Percentiles rank a stretch among this genome's conserved stretches.
phyloP scores from a whole-genome alignment of 75 land plant genomes.

The Sequoiadendron giganteum region DNA sequence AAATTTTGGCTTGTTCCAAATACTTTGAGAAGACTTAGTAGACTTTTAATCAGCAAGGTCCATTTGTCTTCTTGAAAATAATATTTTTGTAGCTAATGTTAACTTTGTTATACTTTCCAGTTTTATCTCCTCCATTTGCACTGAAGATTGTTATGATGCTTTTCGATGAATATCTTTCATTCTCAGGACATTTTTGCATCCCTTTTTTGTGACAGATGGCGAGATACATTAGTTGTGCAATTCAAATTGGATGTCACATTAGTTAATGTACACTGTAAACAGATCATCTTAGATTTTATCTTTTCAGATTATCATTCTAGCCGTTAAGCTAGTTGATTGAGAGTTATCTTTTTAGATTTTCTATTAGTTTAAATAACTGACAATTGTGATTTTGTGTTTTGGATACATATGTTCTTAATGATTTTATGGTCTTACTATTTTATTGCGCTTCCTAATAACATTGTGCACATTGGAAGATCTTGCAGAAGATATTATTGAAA shows the following conservation, averaged over 20 bases:
- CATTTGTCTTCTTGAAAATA: not conserved
- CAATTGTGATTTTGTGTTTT: not conserved
- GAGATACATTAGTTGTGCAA: not conserved
- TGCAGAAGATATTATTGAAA: not conserved
- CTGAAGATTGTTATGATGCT: not conserved
- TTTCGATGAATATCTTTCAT: not conserved
- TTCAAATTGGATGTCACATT: not conserved
- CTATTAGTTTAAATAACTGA: not conserved
- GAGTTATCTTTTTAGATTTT: not conserved
- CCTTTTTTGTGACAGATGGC: not conserved
- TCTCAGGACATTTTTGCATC: not conserved
- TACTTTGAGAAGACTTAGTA: not conserved
- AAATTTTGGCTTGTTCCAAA: not conserved
- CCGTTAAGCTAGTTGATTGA: not conserved
- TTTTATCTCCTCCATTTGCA: not conserved
- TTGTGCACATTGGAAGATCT: not conserved
- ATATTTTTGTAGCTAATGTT: not conserved
- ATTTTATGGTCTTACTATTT: not conserved
- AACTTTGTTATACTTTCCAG: not conserved
- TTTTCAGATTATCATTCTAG: not conserved
- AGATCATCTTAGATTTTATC: not conserved
- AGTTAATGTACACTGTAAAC: not conserved
- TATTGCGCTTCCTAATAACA: not conserved
- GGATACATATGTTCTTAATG: not conserved
- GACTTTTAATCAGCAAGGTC: not conserved